Evolutionary conservation across 2,329 filamentous ascomycete genomes (phyloP).

Genomic region (Microcyclospora pomicola): DNA sequence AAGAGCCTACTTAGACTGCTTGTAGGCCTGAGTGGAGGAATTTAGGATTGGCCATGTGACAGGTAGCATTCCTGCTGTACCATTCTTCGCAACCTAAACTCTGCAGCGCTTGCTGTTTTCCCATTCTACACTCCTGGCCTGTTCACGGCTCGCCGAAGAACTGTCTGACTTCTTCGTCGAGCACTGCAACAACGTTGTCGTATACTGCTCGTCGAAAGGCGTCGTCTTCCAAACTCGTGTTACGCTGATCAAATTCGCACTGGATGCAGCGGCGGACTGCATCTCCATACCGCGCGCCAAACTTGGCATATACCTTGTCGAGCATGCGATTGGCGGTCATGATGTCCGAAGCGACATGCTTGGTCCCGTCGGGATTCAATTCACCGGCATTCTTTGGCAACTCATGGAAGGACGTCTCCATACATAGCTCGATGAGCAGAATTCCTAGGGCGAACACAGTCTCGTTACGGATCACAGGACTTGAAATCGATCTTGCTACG

Average conservation of each 20-base stretch:
- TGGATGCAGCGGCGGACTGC: slow-evolving; percentile 21
- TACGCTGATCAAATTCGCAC: slow-evolving; percentile 19
- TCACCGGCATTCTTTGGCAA: slow-evolving; percentile 10
- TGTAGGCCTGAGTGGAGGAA: too few relatives aligned
- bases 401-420: slow-evolving; percentile 14
- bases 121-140: too few relatives aligned
- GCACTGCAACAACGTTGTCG: slow-evolving; percentile 16
- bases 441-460: slow-evolving; percentile 23
- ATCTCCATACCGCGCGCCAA: slow-evolving; percentile 18
- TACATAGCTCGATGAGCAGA: slow-evolving; percentile 24
- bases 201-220: slow-evolving; percentile 20
- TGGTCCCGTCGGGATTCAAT: slow-evolving; percentile 7
- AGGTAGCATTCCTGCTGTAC: too few relatives aligned
- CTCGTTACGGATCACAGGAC: slow-evolving; percentile 17
- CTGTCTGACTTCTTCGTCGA: slow-evolving; percentile 18
- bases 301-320: slow-evolving; percentile 17
- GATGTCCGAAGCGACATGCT: slow-evolving; percentile 8
- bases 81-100: too few relatives aligned
- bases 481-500: background rate
- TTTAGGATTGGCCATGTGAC: too few relatives aligned
- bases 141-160: slow-evolving; percentile 1
- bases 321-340: slow-evolving; percentile 15
- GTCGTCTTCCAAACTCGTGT: slow-evolving; percentile 15
- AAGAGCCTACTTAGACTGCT: too few relatives aligned
- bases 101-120: too few relatives aligned